Evolutionary conservation across 106 monocot species (phyloP), one percentile per base, ranked within the genome.

Genomic region (Allium fistulosum): DNA sequence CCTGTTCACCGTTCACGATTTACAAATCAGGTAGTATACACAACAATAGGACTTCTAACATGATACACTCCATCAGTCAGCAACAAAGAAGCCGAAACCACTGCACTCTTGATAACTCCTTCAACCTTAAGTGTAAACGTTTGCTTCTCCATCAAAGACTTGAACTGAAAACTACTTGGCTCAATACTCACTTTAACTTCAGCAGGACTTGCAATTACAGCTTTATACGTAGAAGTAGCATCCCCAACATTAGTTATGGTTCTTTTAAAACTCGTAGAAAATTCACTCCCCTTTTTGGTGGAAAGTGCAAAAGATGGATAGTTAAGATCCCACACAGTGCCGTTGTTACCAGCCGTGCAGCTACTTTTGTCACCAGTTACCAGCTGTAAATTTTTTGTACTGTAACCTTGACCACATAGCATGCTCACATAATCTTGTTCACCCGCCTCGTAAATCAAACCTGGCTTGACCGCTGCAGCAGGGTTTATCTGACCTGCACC

Each of bases 21-120:
- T 9, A 61, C 8, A 26, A 17, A 11, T 69, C 26, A 66, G 22
- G 50, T 17, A 48, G 66, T 72, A 17, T 74, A 66, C 53, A 76
- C 79, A 11, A 77, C 66, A 6, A 87, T 74, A 11, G 87, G 83
- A 18, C 77, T 87, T 53, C 83, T 77, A 26, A 87, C 83, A 7
- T 22, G 12, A 53, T 75, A 67, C 18, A 17, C 18, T 0, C 75
- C 80, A 46, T 87, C 80, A 27, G 17, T 46, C 83, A 82, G 83
- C 7, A 58, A 14, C 51, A 87, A 63, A 7, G 76, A 71, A 11
- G 72, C 80, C 10, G 80, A 78, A 0, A 74, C 0, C 8, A 48
- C 16, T 10, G 61, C 14, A 17, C 13, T 3, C 9, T 26, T 5
- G 16, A 27, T 26, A 0, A 16, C 58, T 9, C 82, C 79, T 15